Conservation (phyloP, 306 rosid species). For the Glycine tomentella region DNA sequence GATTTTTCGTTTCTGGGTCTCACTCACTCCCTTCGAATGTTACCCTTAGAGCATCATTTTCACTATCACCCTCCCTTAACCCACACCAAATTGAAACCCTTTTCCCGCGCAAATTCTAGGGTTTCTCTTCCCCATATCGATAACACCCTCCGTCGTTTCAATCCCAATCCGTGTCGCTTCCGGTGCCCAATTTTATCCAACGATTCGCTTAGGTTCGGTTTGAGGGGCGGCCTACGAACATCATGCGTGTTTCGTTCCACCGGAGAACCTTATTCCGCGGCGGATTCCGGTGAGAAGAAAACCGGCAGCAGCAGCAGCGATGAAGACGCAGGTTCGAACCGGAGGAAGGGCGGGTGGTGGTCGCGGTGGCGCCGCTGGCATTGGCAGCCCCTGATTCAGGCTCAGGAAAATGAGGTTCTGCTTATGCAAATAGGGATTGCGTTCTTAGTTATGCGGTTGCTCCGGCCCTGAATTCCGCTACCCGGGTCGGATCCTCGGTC, state of each 20-base stretch:
- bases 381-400: constrained; percentile 90
- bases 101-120: constrained; percentile 60
- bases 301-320: constrained; percentile 39
- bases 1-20: constrained; percentile 37
- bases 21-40: constrained; percentile 54
- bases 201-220: constrained; percentile 52
- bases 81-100: constrained; percentile 47
- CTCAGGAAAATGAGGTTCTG: constrained; percentile 79
- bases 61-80: constrained; percentile 60
- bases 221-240: constrained; percentile 56
- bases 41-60: constrained; percentile 61
- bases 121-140: constrained; percentile 40
- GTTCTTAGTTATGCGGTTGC: constrained; percentile 76
- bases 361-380: constrained; percentile 81
- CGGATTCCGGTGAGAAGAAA: constrained; percentile 64
- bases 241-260: constrained; percentile 40
- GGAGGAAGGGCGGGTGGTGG: constrained; percentile 75
- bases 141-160: constrained; percentile 48
- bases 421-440: constrained; percentile 78
- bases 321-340: constrained; percentile 56
- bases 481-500: constrained; percentile 78
- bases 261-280: constrained; percentile 73
- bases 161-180: constrained; percentile 47
- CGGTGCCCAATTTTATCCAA: constrained; percentile 32
- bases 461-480: constrained; percentile 76